A percentile compares a stretch with the other conserved stretches of the same genome.
Conservation (phyloP, 2,329 filamentous ascomycete genomes). For the Capronia americana region DNA sequence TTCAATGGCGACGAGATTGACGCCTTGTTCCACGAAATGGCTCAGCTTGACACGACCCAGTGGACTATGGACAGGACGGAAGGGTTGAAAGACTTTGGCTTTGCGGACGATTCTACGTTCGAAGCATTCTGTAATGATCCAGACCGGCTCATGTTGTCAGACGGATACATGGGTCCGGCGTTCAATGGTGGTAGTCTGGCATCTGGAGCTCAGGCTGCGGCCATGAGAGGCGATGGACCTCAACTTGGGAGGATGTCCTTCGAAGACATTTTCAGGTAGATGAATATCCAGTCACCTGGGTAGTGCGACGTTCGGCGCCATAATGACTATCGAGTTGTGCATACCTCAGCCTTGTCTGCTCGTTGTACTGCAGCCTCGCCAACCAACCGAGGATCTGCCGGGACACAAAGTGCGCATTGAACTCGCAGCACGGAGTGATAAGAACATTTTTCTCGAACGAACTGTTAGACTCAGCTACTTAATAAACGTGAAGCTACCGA, state of each 20-base stretch:
- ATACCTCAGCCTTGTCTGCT: constrained; percentile 1
- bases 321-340: not conserved
- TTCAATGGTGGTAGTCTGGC: constrained; percentile 19
- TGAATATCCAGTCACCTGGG: not conserved
- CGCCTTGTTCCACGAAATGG: constrained; percentile 54
- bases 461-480: not conserved
- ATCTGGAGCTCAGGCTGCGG: not conserved
- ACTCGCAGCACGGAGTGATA: not conserved
- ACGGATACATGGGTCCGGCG: constrained; percentile 25
- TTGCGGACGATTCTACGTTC: constrained; percentile 52
- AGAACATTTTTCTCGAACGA: not conserved
- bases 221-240: not conserved
- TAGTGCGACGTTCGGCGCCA: not conserved
- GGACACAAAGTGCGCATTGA: constrained; percentile 4
- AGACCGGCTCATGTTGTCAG: constrained; percentile 43
- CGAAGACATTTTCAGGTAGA: constrained; percentile 14
- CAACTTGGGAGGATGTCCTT: constrained; percentile 16
- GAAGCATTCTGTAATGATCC: constrained; percentile 55
- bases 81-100: constrained; percentile 52
- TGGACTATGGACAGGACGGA: constrained; percentile 52
- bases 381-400: constrained; percentile 13
- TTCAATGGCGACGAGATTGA: constrained; percentile 47
- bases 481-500: not conserved
- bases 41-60: constrained; percentile 54
- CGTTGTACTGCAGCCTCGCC: not conserved